Percentiles rank a stretch among this genome's conserved stretches.
These are phyloP conservation scores for Polygonum maritimum DNA, from an alignment of 148 eudicot species.

Conservation along the genomic window DNA sequence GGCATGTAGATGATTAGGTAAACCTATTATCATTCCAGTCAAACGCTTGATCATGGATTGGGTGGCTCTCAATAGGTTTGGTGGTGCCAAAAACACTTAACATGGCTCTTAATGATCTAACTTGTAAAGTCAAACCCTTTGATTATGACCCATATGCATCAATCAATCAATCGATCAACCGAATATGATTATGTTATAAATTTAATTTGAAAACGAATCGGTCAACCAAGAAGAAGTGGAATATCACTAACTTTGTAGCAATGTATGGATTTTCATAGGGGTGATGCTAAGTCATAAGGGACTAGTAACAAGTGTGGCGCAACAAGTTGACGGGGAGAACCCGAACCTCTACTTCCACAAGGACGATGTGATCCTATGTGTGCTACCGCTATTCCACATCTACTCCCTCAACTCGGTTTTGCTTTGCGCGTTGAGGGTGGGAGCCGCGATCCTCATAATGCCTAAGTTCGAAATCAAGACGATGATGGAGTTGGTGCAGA, in stretches of 20 bases:
- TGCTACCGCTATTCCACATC: slow-evolving; percentile 79
- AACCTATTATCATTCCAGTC: neutral
- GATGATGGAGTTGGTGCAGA: slow-evolving; percentile 58
- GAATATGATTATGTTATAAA: no score
- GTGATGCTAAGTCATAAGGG: slow-evolving; percentile 77
- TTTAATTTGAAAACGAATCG: no score
- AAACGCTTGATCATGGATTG: neutral
- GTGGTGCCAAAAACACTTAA: neutral
- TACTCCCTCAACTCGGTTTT: slow-evolving; percentile 68
- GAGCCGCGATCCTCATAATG: slow-evolving; percentile 63
- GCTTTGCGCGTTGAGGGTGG: slow-evolving; percentile 61
- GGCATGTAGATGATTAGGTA: neutral
- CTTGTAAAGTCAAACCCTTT: neutral
- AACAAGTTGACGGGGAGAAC: slow-evolving; percentile 86
- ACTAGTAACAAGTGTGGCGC: slow-evolving; percentile 63
- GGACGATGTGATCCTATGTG: slow-evolving; percentile 69
- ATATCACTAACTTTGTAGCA: neutral
- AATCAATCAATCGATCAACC: no score
- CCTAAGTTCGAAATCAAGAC: slow-evolving; percentile 61
- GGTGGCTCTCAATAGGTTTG: neutral
- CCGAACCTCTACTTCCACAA: slow-evolving; percentile 53
- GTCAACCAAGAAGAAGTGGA: no score
- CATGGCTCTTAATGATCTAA: neutral
- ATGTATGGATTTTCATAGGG: slow-evolving; percentile 11
- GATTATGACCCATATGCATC: no score